phyloP scores from a whole-genome alignment of 179 eudicot species.

The Patellifolia procumbens region DNA sequence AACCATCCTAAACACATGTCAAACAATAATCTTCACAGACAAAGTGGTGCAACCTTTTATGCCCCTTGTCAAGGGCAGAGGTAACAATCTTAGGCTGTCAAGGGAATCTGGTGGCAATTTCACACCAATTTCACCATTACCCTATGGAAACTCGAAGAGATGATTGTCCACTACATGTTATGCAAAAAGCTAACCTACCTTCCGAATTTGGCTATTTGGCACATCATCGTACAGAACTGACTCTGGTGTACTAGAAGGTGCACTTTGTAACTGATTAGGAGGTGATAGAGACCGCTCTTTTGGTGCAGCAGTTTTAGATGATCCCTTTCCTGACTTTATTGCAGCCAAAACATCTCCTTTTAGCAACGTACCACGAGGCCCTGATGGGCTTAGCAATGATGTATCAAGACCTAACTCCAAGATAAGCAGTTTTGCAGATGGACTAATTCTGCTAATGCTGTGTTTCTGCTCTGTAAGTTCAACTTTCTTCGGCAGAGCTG shows the following conservation, averaged over 20 bases:
- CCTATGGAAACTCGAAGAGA: not conserved
- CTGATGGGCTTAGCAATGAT: constrained; percentile 74
- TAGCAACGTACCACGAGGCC: constrained; percentile 90
- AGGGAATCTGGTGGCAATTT: constrained; percentile 6
- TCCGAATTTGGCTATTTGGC: constrained; percentile 95
- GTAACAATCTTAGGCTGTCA: not conserved
- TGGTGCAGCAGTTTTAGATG: constrained; percentile 38
- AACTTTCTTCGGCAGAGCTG: constrained; percentile 35
- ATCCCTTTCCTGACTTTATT: constrained; percentile 72
- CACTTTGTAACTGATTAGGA: constrained; percentile 35
- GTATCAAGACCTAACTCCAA: constrained; percentile 73
- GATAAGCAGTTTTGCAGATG: constrained; percentile 85
- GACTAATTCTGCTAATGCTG: constrained; percentile 70
- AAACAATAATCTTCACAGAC: not conserved
- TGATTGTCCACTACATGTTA: not conserved
- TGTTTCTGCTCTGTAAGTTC: constrained; percentile 44
- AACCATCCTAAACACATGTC: not conserved
- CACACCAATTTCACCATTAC: not conserved
- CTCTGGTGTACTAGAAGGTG: constrained; percentile 38
- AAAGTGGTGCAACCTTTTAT: not conserved
- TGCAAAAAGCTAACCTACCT: constrained; percentile 46
- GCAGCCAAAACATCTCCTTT: constrained; percentile 94
- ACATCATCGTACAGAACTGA: constrained; percentile 61
- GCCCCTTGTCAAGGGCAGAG: not conserved
- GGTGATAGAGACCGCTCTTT: constrained; percentile 45